Conservation (phyloP, 2,329 filamentous ascomycete species). For the Pleurostoma richardsiae region DNA sequence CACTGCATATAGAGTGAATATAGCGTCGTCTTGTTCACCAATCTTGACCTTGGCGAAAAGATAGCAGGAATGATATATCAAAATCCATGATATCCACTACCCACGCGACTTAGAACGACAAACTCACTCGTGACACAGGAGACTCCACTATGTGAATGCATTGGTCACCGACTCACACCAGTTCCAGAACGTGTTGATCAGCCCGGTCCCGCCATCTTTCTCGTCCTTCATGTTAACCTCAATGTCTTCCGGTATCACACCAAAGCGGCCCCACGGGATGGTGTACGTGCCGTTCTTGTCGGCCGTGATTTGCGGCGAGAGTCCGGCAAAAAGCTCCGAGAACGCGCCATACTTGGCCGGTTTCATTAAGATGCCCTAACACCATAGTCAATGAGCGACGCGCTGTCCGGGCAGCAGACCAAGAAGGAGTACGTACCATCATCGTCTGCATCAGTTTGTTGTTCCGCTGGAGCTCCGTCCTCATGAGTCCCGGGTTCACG, state of each 20-base stretch:
- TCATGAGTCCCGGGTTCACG: conserved; percentile 1
- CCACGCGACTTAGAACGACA: no score
- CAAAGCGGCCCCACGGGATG: conserved; percentile 9
- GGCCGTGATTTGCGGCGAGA: conserved; percentile 35
- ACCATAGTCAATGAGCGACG: not conserved
- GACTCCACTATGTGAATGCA: no score
- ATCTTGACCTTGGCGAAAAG: no score
- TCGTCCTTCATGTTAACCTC: not conserved
- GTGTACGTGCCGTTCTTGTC: conserved; percentile 20
- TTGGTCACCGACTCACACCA: conserved; percentile 1
- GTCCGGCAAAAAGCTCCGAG: conserved; percentile 40
- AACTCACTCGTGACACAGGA: no score
- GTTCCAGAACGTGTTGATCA: not conserved
- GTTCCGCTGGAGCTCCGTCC: conserved; percentile 2
- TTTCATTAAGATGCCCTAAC: conserved; percentile 1
- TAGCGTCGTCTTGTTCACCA: no score
- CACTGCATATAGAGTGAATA: no score
- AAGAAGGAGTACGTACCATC: not conserved
- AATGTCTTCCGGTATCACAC: not conserved
- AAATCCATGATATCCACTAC: no score
- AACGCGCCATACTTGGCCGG: conserved; percentile 33
- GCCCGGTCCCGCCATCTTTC: conserved; percentile 1
- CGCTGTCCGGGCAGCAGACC: no score
- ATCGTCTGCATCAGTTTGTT: conserved; percentile 1
- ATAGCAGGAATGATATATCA: no score